Conservation (phyloP, 257 asterid species). For the Linaria vulgaris region DNA sequence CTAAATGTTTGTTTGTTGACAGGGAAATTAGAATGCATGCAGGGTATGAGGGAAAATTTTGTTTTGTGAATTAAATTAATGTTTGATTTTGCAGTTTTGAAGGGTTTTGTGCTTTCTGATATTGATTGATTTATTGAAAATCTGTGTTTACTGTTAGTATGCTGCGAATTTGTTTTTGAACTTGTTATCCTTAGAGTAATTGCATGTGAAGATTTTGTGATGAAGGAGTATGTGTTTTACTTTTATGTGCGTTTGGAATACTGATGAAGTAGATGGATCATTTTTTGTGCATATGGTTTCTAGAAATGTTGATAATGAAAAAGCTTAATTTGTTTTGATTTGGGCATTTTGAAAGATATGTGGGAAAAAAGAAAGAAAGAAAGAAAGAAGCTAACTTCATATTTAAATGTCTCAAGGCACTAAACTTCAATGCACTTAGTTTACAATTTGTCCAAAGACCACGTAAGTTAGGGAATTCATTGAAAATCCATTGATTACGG, state of each 20-base stretch:
- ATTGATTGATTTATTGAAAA: conserved; percentile 16
- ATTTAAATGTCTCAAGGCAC: background rate
- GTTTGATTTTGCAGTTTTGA: background rate
- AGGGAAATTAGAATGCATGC: conserved; percentile 36
- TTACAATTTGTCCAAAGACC: background rate
- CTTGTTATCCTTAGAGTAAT: conserved; percentile 11
- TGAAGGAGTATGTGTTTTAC: conserved; percentile 20
- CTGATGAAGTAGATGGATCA: conserved; percentile 1
- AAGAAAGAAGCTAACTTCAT: too few species aligned
- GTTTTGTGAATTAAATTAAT: conserved; percentile 18
- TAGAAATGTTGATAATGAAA: conserved; percentile 21
- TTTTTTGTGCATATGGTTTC: conserved; percentile 15
- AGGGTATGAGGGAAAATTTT: conserved; percentile 20
- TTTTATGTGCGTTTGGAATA: conserved; percentile 8
- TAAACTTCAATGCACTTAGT: background rate
- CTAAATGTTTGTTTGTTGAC: conserved; percentile 1
- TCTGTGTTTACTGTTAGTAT: too few species aligned
- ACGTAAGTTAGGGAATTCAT: background rate
- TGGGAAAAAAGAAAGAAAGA: too few species aligned
- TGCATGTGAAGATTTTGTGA: conserved; percentile 22
- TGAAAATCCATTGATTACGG: background rate
- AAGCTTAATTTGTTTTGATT: conserved; percentile 8
- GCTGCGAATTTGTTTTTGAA: too few species aligned
- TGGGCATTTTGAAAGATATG: conserved; percentile 1
- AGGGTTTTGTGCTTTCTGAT: conserved; percentile 1